A percentile compares a stretch with the other conserved stretches of the same genome.
phyloP scores from a whole-genome alignment of 2,329 filamentous ascomycete species.

The Colletotrichum zoysiae region DNA sequence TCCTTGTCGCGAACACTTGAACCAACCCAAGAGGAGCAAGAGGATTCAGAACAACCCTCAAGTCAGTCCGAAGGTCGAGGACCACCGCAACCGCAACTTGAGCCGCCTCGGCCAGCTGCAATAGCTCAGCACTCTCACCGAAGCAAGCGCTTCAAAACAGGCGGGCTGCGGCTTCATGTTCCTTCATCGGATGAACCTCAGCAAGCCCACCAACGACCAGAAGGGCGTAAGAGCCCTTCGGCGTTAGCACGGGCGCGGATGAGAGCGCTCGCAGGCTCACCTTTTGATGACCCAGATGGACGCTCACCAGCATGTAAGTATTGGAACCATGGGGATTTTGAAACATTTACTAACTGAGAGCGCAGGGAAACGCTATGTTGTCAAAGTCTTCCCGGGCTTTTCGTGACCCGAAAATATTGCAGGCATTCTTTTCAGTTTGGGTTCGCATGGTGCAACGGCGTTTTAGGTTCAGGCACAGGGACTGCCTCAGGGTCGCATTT shows the following conservation, averaged over 20 bases:
- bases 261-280: conserved; percentile 58
- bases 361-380: conserved; percentile 58
- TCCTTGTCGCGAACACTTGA: conserved; percentile 33
- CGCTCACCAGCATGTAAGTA: conserved; percentile 56
- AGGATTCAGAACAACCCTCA: conserved; percentile 33
- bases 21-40: conserved; percentile 38
- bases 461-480: conserved; percentile 33
- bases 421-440: conserved; percentile 26
- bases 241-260: conserved; percentile 59
- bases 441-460: conserved; percentile 35
- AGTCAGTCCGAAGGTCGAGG: conserved; percentile 20
- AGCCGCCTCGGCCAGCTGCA: conserved; percentile 14
- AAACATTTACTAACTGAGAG: background rate
- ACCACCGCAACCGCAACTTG: conserved; percentile 4
- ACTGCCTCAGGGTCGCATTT: conserved; percentile 25
- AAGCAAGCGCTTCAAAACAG: conserved; percentile 29
- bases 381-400: conserved; percentile 59
- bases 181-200: conserved; percentile 22
- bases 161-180: conserved; percentile 32
- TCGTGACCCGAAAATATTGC: conserved; percentile 29
- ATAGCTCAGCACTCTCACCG: conserved; percentile 17
- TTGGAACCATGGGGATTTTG: background rate
- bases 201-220: conserved; percentile 29
- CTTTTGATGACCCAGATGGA: conserved; percentile 58
- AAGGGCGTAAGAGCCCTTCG: conserved; percentile 56